Base-by-base conservation (phyloP, 768 basidiomycete genomes). In the Rubroboletus satanas region DNA sequence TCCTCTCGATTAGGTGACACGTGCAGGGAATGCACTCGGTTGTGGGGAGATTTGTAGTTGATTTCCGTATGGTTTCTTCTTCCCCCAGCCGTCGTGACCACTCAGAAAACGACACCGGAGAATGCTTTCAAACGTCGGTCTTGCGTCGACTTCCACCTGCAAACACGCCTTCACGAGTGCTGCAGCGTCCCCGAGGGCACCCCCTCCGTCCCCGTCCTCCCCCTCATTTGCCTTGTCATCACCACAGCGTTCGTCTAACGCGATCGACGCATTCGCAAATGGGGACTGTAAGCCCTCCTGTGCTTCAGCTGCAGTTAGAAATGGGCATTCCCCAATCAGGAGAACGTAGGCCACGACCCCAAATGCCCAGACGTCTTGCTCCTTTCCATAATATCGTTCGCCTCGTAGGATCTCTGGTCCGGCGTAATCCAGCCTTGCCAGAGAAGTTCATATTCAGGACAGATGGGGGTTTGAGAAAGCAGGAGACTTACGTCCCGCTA, bases 341-440 rank as follows among this genome's bases (percentile, higher is more conserved):
- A 99, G 82, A 52, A 99, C 96, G 70, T 94, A 99, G 12, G 87
- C 93, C 21, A 99, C 93, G 23, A 98, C 94, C 14, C 96, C 96
- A 56, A 96, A 90, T 0, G 96, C 96, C 95, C 96, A 99, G 3
- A 98, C 90, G 62, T 99, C 96, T 71, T 98, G 95, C 68, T 96
- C 93, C 66, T 94, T 95, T 35, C 96, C 97, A 59, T 89, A 81
- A 70, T 99, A 99, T 47, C 90, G 83, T 68, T 97, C 93, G 4
- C 96, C 96, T 17, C 93, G 85, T 31, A 99, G 74, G 53, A 99
- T 98, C 71, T 99, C 96, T 37, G 96, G 97, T 9, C 90, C 92
- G 15, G 96, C 96, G 67, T 98, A 98, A 70, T 96, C 93, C 62
- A 93, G 75, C 17, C 91, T 93, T 49, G 49, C 54, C 47, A 42